Base-by-base conservation (phyloP, 1,284 basidiomycete genomes). In the Cryptococcus floricola region DNA sequence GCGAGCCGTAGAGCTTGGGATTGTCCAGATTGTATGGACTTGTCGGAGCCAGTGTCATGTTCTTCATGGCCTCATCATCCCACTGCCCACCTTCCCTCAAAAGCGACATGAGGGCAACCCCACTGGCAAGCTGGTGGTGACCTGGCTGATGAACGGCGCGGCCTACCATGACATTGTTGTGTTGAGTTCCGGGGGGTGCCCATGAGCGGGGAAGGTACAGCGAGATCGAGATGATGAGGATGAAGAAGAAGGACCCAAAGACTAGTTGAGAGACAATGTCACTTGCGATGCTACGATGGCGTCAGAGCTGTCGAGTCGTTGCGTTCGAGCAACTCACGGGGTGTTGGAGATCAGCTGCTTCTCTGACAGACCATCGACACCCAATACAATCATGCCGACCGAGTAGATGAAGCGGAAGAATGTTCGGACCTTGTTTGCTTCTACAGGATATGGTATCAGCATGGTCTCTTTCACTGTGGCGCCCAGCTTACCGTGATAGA, bases 391-490 rank as follows among this genome's bases (percentile, higher is more conserved):
- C 25, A 65, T 45, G 25, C 56, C 52, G 5, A 31, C n/a, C n/a
- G 56, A 50, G 50, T 66, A 68, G 19, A 61, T 23, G 13, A 62
- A 31, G 23, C 68, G 62, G 49, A 65, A 65, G 56, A 70, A 65
- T 6, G 62, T 68, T 13, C 68, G 58, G 60, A 68, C 54, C 47
- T 68, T 68, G 62, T 70, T 70, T 34, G 52, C 58, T 47, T 68
- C 65, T 68, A 48, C 14, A 13, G 8, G 34, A 85, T 34, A 84
- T 74, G 0, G 92, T 86, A 41, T 95, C 88, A 16, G 93, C 94
- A 78, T 95, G 98, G 73, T 98, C 92, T 70, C 98, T 94, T 55
- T 98, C 74, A 71, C 97, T 18, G 18, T 34, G 19, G 13, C 23
- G 43, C 23, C 3, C 4, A n/a, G 51, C 59, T 53, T 27, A 60